Percentiles rank a stretch among this genome's conserved stretches.
phyloP scores from a whole-genome alignment of 352 stramenopile species.

The Phytophthora hybrid region DNA sequence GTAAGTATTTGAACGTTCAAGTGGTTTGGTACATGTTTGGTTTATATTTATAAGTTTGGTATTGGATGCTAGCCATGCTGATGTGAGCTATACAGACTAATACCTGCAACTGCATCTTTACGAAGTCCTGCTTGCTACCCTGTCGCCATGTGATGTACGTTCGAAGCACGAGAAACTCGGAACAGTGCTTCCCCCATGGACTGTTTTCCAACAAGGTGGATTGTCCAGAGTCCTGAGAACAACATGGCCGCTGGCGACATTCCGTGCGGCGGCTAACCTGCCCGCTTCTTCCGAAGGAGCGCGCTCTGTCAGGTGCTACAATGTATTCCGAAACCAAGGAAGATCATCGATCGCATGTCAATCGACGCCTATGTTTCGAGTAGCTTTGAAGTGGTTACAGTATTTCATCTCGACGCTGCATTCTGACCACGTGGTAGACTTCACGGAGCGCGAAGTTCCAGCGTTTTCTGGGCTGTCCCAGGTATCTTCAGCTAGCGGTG shows the following conservation, averaged over 20 bases:
- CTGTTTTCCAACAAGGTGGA: neutral
- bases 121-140: neutral
- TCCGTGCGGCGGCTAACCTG: neutral
- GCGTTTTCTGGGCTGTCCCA: constrained; percentile 1
- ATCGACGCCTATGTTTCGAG: constrained; percentile 9
- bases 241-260: neutral
- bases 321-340: constrained; percentile 10
- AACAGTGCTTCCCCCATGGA: constrained; percentile 1
- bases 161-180: neutral
- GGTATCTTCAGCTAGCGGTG: neutral
- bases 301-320: neutral
- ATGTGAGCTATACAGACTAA: neutral
- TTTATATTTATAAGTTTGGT: constrained; percentile 1
- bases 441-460: neutral
- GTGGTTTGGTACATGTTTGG: neutral
- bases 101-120: constrained; percentile 20
- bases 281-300: neutral
- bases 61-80: neutral
- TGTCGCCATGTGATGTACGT: constrained; percentile 23
- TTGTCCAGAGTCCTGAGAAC: neutral
- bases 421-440: neutral
- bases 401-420: constrained; percentile 18
- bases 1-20: neutral
- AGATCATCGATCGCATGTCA: constrained; percentile 23
- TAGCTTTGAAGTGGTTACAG: constrained; percentile 14